Conservation (phyloP, 176 grass and related monocot species). For the Triticum urartu region DNA sequence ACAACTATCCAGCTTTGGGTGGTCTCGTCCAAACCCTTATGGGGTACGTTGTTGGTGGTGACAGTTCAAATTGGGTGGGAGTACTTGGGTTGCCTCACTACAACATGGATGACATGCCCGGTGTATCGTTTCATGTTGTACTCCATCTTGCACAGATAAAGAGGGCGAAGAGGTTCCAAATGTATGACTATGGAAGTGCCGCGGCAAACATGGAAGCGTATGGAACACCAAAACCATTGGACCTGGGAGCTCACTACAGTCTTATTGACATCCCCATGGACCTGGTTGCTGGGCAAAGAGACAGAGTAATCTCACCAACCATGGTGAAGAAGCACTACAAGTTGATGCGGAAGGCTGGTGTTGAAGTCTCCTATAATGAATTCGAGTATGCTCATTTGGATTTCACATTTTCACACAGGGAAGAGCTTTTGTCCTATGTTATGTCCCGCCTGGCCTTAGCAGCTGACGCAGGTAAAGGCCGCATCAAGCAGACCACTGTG, state of each 20-base stretch:
- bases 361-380: conserved; percentile 86
- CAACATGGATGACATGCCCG: conserved; percentile 99
- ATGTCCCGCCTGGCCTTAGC: conserved; percentile 67
- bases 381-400: conserved; percentile 99
- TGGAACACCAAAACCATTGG: conserved; percentile 77
- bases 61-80: conserved; percentile 97
- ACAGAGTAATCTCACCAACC: conserved; percentile 77
- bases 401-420: conserved; percentile 94
- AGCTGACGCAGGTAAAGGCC: conserved; percentile 36
- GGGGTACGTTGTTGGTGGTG: conserved; percentile 87
- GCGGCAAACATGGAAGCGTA: conserved; percentile 74
- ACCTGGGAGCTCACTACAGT: conserved; percentile 68
- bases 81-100: conserved; percentile 88
- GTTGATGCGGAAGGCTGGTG: conserved; percentile 65
- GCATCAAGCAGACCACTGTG: conserved; percentile 33
- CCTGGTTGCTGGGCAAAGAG: conserved; percentile 78
- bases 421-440: conserved; percentile 90
- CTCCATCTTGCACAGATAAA: conserved; percentile 95
- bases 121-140: conserved; percentile 85
- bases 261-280: conserved; percentile 83
- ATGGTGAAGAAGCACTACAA: conserved; percentile 96
- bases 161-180: conserved; percentile 70
- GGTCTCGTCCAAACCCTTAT: conserved; percentile 96
- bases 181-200: conserved; percentile 88
- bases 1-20: conserved; percentile 91